Base-by-base conservation (phyloP, 148 eudicot species). In the Silene uniflora region DNA sequence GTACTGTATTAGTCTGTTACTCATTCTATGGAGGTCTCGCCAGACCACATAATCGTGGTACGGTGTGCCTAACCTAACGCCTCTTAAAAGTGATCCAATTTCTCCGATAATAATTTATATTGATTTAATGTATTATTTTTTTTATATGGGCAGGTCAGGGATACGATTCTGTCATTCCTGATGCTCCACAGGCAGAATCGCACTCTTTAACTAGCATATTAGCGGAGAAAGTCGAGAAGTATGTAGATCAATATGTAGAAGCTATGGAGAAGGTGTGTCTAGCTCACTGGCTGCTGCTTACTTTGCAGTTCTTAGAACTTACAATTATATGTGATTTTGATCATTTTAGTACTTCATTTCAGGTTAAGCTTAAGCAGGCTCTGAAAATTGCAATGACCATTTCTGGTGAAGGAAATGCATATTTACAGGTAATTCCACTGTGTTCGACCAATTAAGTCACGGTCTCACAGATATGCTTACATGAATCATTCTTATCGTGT, bases 331-430 rank as follows among this genome's bases (percentile, higher is more conserved):
- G 69, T 76, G 62, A 74, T 55, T 59, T 72, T 75, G 56, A 44
- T 17, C 49, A 13, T 18, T 68, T 47, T 5, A 62, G 23, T 62
- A 4, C 52, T 69, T 62, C 65, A 39, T 52, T 39, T 10, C 55
- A 93, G 98, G 93, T 93, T 67, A 93, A 91, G 84, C 80, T 91
- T 77, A 93, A 91, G 85, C 96, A 89, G 67, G 98, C 96, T 19
- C n/a, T n/a, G n/a, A n/a, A n/a, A n/a, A n/a, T n/a, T n/a, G n/a
- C n/a, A n/a, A n/a, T n/a, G n/a, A n/a, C 78, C 73, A 84, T 93
- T 75, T 93, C 98, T 18, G 82, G 92, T 69, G 96, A 91, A 77
- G 98, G 98, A 79, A 93, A 93, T 81, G 88, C 86, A 39, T 93
- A 93, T 84, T 81, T 93, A 81, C 98, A 93, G 88, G 98, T 93